These are phyloP conservation scores for Hyaloscypha bicolor DNA, from an alignment of 495 filamentous ascomycete species.

Conservation along the genomic window DNA sequence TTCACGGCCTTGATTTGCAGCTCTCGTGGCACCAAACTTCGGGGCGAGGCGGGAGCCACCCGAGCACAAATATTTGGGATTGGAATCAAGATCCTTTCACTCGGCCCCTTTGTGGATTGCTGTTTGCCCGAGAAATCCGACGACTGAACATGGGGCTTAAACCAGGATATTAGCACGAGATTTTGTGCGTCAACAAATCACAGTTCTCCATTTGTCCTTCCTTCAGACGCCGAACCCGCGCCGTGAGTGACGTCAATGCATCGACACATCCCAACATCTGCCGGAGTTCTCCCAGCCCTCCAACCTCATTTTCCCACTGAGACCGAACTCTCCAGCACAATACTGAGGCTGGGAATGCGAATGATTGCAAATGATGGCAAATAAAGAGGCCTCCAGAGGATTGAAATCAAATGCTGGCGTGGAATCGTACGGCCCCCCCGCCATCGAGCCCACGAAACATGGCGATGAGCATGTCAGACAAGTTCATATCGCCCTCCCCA, in stretches of 20 bases:
- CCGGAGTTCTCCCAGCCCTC: background rate
- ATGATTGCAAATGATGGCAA: too few relatives aligned
- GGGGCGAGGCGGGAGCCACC: background rate
- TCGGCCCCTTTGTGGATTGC: constrained; percentile 25
- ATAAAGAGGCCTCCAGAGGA: background rate
- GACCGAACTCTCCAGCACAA: background rate
- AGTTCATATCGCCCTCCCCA: background rate
- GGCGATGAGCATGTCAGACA: background rate
- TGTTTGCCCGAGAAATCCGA: background rate
- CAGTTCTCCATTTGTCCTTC: background rate
- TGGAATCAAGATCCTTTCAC: background rate
- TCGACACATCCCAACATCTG: background rate
- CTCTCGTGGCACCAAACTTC: background rate
- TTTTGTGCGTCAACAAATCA: constrained; percentile 6
- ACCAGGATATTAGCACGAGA: constrained; percentile 15
- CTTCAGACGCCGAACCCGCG: constrained; percentile 19
- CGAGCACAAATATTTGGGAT: background rate
- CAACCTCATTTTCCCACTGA: background rate
- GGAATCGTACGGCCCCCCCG: too few relatives aligned
- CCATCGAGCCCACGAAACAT: too few relatives aligned
- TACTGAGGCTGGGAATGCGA: background rate
- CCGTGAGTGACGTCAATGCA: constrained; percentile 19
- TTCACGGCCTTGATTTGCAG: background rate
- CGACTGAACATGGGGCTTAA: background rate
- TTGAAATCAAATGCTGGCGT: too few relatives aligned